These are phyloP conservation scores for Trichoderma sp. DNA, from an alignment of 2,329 filamentous ascomycete genomes.

Conservation along the genomic window DNA sequence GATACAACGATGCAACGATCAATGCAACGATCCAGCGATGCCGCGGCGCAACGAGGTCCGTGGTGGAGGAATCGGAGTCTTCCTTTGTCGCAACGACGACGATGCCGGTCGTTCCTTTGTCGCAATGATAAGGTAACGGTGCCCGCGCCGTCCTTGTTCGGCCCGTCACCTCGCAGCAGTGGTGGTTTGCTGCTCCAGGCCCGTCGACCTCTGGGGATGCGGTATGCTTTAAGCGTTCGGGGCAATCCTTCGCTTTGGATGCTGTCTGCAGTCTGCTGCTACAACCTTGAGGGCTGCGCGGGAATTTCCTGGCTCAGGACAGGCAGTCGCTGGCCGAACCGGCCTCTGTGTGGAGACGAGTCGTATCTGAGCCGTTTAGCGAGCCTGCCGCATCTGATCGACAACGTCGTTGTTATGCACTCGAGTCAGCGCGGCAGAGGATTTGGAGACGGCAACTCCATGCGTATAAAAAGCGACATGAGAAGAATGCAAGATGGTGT, in stretches of 20 bases:
- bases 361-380: slow-evolving; percentile 17
- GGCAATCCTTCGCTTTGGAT: not conserved
- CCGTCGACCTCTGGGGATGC: slow-evolving; percentile 18
- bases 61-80: not conserved
- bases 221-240: slow-evolving; percentile 21
- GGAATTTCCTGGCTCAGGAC: slow-evolving; percentile 14
- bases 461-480: not conserved
- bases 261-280: not conserved
- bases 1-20: slow-evolving; percentile 6
- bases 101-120: not conserved
- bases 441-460: not conserved
- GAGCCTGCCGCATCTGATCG: slow-evolving; percentile 25
- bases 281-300: slow-evolving; percentile 10
- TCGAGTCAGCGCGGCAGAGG: slow-evolving; percentile 17
- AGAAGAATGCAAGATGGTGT: not conserved
- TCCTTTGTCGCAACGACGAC: not conserved
- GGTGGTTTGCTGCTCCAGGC: not conserved
- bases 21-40: slow-evolving; percentile 16
- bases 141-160: slow-evolving; percentile 1
- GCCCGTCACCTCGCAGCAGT: not conserved
- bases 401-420: slow-evolving; percentile 3
- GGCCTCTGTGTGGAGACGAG: slow-evolving; percentile 16
- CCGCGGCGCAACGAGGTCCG: not conserved
- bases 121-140: not conserved
- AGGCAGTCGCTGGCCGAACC: slow-evolving; percentile 3